These are phyloP conservation scores for Pseudogymnoascus sp. DNA, from an alignment of 2,329 filamentous ascomycete species.

Conservation along the genomic window DNA sequence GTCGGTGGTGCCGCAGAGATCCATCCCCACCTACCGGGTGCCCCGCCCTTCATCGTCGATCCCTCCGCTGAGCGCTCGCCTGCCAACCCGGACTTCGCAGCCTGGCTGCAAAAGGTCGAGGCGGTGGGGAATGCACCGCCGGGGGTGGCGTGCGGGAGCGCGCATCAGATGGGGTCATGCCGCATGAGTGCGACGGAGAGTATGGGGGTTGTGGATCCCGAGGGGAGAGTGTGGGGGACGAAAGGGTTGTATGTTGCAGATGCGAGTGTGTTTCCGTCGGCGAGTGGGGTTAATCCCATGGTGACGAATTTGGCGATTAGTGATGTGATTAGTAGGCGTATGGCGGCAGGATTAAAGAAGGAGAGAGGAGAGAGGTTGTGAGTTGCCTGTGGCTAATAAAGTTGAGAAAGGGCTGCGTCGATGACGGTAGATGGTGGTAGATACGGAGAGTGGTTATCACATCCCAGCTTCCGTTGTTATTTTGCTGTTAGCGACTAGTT, in stretches of 20 bases:
- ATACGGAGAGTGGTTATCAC: not conserved
- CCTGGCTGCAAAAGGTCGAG: slow-evolving; percentile 48
- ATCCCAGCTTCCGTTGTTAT: not conserved
- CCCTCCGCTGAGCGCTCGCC: not conserved
- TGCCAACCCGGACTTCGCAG: slow-evolving; percentile 46
- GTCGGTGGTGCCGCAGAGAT: slow-evolving; percentile 73
- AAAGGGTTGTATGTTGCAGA: slow-evolving; percentile 62
- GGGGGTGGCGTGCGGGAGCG: slow-evolving; percentile 49
- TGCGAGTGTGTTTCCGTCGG: slow-evolving; percentile 65
- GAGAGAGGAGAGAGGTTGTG: not conserved
- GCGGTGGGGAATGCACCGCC: slow-evolving; percentile 43
- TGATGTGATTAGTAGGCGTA: slow-evolving; percentile 52
- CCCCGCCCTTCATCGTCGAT: slow-evolving; percentile 48
- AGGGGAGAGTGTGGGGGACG: slow-evolving; percentile 55
- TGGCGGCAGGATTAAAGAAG: slow-evolving; percentile 39
- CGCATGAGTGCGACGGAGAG: slow-evolving; percentile 50
- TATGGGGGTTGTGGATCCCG: slow-evolving; percentile 49
- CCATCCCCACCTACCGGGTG: slow-evolving; percentile 51
- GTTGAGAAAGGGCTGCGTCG: too few relatives aligned
- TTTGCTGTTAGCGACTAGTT: not conserved
- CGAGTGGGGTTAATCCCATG: slow-evolving; percentile 77
- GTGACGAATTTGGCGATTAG: slow-evolving; percentile 64
- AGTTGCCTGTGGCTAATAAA: not conserved
- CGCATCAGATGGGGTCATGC: slow-evolving; percentile 77
- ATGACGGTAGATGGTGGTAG: not conserved